phyloP scores from a whole-genome alignment of 768 basidiomycete species.

The Lactarius quietus region DNA sequence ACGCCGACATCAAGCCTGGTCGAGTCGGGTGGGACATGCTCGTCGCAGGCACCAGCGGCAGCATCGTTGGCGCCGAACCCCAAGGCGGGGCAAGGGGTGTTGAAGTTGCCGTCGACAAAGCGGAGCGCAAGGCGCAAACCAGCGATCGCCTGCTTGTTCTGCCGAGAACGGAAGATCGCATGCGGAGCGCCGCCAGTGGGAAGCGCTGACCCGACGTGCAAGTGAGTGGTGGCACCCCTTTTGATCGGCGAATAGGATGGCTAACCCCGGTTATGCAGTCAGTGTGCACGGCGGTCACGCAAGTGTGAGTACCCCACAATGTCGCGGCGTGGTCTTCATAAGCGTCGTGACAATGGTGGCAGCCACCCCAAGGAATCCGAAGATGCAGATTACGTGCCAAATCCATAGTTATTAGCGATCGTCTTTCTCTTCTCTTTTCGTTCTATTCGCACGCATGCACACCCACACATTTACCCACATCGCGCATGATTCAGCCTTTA shows the following conservation, averaged over 20 bases:
- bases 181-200: constrained; percentile 31
- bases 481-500: neutral
- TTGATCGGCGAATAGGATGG: neutral
- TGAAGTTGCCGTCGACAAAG: constrained; percentile 20
- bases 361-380: constrained; percentile 13
- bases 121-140: constrained; percentile 25
- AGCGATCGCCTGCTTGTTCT: constrained; percentile 40
- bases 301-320: constrained; percentile 27
- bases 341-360: constrained; percentile 20
- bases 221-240: constrained; percentile 14
- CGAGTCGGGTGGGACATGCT: too few relatives aligned
- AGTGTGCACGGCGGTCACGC: constrained; percentile 25
- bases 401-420: constrained; percentile 7
- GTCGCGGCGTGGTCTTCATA: constrained; percentile 27
- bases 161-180: constrained; percentile 43
- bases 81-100: constrained; percentile 21
- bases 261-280: constrained; percentile 17
- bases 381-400: constrained; percentile 20
- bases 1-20: constrained; percentile 18
- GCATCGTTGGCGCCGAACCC: constrained; percentile 12
- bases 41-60: constrained; percentile 6
- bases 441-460: neutral
- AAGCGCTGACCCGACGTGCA: constrained; percentile 25
- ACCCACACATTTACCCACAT: neutral
- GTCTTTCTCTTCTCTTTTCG: neutral